A percentile compares a stretch with the other conserved stretches of the same genome.
phyloP scores from a whole-genome alignment of 306 rosid genomes.

The Vicia villosa region DNA sequence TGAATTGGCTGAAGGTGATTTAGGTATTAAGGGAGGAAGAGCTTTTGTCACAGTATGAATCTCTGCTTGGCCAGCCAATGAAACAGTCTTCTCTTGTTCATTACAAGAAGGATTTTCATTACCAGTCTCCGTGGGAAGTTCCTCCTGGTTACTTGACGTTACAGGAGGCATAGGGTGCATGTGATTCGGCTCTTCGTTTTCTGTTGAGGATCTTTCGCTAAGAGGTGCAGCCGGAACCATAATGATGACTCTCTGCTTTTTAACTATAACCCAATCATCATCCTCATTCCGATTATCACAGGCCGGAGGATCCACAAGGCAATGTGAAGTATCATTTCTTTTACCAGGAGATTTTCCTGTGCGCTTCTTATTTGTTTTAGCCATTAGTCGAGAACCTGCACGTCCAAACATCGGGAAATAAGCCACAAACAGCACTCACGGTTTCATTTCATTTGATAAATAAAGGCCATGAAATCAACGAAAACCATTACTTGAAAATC shows the following conservation, averaged over 20 bases:
- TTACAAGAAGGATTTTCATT: slow-evolving; percentile 33
- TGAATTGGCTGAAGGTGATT: slow-evolving; percentile 43
- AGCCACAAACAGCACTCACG: slow-evolving; percentile 25
- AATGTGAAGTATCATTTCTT: slow-evolving; percentile 35
- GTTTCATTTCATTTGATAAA: slow-evolving; percentile 27
- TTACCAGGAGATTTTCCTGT: slow-evolving; percentile 42
- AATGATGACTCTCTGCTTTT: slow-evolving; percentile 77
- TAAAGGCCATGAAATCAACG: slow-evolving; percentile 1
- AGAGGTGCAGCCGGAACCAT: slow-evolving; percentile 61
- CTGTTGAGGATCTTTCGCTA: slow-evolving; percentile 39
- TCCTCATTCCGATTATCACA: slow-evolving; percentile 44
- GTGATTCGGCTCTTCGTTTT: slow-evolving; percentile 49
- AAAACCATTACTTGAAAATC: background rate
- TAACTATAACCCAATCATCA: slow-evolving; percentile 80
- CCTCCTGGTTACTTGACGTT: slow-evolving; percentile 29
- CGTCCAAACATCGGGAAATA: slow-evolving; percentile 34
- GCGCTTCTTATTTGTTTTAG: slow-evolving; percentile 60
- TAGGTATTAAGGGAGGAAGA: slow-evolving; percentile 37
- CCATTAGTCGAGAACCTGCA: slow-evolving; percentile 59
- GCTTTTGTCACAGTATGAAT: slow-evolving; percentile 35
- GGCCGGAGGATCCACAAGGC: slow-evolving; percentile 41
- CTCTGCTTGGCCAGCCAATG: slow-evolving; percentile 35
- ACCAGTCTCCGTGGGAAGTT: slow-evolving; percentile 40
- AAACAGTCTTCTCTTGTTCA: slow-evolving; percentile 45
- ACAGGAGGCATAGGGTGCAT: slow-evolving; percentile 48